Evolutionary conservation across 352 stramenopile genomes (phyloP).

Genomic region (Globisporangium canariense): DNA sequence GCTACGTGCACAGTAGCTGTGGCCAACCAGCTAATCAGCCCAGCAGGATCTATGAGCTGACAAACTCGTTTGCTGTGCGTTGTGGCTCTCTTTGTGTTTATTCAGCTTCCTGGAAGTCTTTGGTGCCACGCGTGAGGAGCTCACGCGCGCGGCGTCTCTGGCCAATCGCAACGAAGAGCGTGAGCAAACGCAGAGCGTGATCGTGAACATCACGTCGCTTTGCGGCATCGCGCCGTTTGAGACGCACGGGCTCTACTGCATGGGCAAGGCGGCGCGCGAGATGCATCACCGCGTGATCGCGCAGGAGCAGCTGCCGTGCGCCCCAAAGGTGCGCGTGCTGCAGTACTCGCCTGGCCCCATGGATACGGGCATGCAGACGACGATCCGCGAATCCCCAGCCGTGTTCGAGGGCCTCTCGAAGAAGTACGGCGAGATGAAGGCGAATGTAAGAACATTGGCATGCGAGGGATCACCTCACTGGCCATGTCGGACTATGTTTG

Average conservation of each 20-base stretch:
- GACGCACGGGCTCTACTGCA: conserved; percentile 81
- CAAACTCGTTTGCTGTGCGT: not conserved
- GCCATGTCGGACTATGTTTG: not conserved
- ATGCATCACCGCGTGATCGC: conserved; percentile 83
- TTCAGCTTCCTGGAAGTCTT: conserved; percentile 56
- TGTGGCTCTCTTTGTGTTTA: not conserved
- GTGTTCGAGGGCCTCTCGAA: conserved; percentile 36
- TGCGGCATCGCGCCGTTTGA: conserved; percentile 77
- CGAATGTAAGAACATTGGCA: conserved; percentile 12
- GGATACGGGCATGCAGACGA: conserved; percentile 83
- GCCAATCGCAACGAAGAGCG: conserved; percentile 11
- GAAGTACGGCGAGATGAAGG: conserved; percentile 57
- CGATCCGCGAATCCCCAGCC: conserved; percentile 47
- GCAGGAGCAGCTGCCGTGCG: conserved; percentile 37
- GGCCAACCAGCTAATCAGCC: not conserved
- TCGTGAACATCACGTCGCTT: conserved; percentile 87
- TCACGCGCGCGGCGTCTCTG: conserved; percentile 9
- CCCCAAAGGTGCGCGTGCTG: conserved; percentile 48
- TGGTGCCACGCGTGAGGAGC: conserved; percentile 40
- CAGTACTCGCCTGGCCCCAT: conserved; percentile 87
- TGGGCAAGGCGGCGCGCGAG: conserved; percentile 81
- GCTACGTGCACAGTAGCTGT: no score
- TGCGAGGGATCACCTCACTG: not conserved
- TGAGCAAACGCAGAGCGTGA: conserved; percentile 21
- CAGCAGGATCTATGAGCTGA: not conserved